A percentile compares a stretch with the other conserved stretches of the same genome.
These are phyloP conservation scores for Phaeophleospora eucalypticola DNA, from an alignment of 2,329 filamentous ascomycete genomes.

Conservation along the genomic window DNA sequence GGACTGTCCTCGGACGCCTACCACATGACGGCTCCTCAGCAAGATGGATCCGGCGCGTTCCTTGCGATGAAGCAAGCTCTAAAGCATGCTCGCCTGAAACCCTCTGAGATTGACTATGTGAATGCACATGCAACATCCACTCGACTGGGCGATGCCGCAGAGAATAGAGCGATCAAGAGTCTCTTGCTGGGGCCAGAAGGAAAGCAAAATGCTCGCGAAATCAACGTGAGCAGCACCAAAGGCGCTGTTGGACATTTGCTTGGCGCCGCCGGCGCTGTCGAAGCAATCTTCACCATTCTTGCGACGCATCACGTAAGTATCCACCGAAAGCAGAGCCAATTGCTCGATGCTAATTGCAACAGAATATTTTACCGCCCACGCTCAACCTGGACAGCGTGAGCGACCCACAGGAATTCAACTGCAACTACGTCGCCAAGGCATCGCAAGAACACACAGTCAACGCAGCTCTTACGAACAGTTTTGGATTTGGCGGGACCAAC, in stretches of 20 bases:
- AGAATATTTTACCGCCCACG: constrained; percentile 81
- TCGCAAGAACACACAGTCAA: constrained; percentile 67
- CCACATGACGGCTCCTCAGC: constrained; percentile 86
- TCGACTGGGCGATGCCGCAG: constrained; percentile 76
- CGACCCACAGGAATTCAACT: constrained; percentile 60
- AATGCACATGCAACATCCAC: constrained; percentile 96
- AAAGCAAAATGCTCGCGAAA: constrained; percentile 54
- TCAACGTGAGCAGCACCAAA: constrained; percentile 91
- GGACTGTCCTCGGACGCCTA: constrained; percentile 86
- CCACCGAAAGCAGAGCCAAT: constrained; percentile 1
- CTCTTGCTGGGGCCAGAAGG: constrained; percentile 73
- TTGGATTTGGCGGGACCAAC: constrained; percentile 96
- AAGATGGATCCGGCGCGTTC: constrained; percentile 75
- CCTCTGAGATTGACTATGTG: constrained; percentile 76
- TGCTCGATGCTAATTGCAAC: constrained; percentile 8
- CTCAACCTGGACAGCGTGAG: constrained; percentile 69
- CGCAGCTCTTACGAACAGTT: constrained; percentile 87
- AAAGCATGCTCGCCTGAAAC: constrained; percentile 64
- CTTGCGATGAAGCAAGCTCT: constrained; percentile 83
- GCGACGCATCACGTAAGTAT: constrained; percentile 68
- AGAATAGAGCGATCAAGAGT: constrained; percentile 75
- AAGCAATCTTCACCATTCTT: constrained; percentile 79
- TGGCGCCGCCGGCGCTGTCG: constrained; percentile 84
- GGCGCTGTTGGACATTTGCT: constrained; percentile 88
- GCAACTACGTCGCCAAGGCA: constrained; percentile 75